These are phyloP conservation scores for Cordyceps militaris DNA, from an alignment of 2,329 filamentous ascomycete species.

Conservation along the genomic window DNA sequence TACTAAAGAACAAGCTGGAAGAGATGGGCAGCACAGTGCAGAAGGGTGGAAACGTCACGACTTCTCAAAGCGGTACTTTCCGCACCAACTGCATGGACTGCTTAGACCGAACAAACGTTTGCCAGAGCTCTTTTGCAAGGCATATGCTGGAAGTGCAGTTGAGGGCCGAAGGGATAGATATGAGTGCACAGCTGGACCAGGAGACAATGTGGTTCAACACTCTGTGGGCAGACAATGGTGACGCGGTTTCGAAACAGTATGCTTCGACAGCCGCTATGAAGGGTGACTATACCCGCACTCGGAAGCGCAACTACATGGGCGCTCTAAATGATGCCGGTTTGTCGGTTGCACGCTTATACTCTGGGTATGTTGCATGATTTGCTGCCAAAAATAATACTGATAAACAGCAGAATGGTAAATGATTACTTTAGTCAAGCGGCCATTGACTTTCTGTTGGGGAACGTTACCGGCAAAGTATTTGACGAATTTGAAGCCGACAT, in stretches of 20 bases:
- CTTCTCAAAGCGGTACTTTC: conserved; percentile 66
- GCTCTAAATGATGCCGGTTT: conserved; percentile 86
- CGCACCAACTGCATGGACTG: conserved; percentile 99
- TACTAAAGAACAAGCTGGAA: conserved; percentile 59
- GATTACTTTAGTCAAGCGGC: conserved; percentile 95
- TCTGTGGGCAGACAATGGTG: conserved; percentile 95
- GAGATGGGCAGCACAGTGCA: conserved; percentile 64
- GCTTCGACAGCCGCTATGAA: conserved; percentile 93
- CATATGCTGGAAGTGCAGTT: conserved; percentile 76
- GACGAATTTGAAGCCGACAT: conserved; percentile 92
- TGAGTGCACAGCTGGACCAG: conserved; percentile 68
- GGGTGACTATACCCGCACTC: conserved; percentile 88
- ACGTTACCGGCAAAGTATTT: conserved; percentile 77
- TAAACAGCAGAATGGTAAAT: conserved; percentile 75
- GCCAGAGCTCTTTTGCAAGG: conserved; percentile 84
- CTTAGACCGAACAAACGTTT: conserved; percentile 90
- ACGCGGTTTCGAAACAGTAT: conserved; percentile 92
- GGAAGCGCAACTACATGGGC: conserved; percentile 83
- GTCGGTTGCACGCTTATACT: conserved; percentile 70
- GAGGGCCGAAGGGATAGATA: conserved; percentile 65
- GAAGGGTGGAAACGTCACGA: conserved; percentile 34
- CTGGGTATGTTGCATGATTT: conserved; percentile 43
- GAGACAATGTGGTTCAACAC: conserved; percentile 91
- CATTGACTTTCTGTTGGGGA: conserved; percentile 90
- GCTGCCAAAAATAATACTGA: conserved; percentile 1